Percentiles rank a stretch among this genome's conserved stretches.
Evolutionary conservation across 768 basidiomycete genomes (phyloP).

Genomic region (Sistotremastrum suecicum): DNA sequence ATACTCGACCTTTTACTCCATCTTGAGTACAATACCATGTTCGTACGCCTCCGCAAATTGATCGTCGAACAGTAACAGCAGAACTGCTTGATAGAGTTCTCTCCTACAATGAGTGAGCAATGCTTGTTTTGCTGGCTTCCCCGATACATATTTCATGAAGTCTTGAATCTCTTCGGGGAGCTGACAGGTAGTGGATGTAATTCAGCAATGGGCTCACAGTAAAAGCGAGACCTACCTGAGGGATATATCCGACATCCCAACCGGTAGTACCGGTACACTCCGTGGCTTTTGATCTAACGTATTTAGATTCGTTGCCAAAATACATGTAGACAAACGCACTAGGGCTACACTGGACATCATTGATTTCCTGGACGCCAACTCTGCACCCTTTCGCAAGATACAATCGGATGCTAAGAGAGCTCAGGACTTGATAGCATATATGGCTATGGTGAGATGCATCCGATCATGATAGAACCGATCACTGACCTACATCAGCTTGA

Average conservation of each 20-base stretch:
- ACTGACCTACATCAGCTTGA: no score
- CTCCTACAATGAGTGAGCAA: slow-evolving; percentile 9
- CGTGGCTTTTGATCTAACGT: slow-evolving; percentile 1
- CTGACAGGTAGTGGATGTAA: not conserved
- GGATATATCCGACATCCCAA: slow-evolving; percentile 14
- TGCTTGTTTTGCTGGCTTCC: not conserved
- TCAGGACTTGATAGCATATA: no score
- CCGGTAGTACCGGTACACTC: slow-evolving; percentile 10
- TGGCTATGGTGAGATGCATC: no score
- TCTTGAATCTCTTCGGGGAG: slow-evolving; percentile 4
- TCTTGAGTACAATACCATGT: slow-evolving; percentile 10
- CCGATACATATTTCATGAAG: not conserved
- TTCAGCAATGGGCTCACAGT: not conserved
- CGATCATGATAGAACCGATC: no score
- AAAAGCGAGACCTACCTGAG: slow-evolving; percentile 3
- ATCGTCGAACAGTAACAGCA: slow-evolving; percentile 13
- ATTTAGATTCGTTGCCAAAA: slow-evolving; percentile 14
- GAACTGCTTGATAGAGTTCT: slow-evolving; percentile 12
- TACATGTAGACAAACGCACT: slow-evolving; percentile 13
- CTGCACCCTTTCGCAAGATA: no score
- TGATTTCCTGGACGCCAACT: no score
- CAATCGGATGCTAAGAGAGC: no score
- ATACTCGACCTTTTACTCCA: slow-evolving; percentile 4
- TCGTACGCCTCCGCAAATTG: slow-evolving; percentile 8
- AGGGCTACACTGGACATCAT: no score